A percentile compares a stretch with the other conserved stretches of the same genome.
Evolutionary conservation across 352 stramenopile genomes (phyloP).

Genomic region (Globisporangium paddicum): DNA sequence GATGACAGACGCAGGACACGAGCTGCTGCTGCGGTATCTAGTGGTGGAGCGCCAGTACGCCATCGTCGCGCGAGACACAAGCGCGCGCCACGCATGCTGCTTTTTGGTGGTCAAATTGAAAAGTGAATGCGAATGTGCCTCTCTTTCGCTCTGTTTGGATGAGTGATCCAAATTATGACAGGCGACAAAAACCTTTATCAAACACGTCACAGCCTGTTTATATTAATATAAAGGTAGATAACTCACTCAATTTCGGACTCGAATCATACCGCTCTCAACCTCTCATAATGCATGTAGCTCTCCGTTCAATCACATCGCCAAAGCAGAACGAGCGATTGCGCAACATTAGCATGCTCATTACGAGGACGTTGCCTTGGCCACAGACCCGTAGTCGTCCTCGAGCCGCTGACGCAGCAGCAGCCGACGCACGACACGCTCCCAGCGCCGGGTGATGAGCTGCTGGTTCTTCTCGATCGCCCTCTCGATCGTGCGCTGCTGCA

Average conservation of each 20-base stretch:
- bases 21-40: neutral
- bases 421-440: slow-evolving; percentile 59
- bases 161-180: neutral
- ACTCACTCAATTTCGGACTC: neutral
- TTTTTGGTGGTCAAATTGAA: neutral
- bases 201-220: neutral
- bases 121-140: neutral
- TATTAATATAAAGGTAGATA: neutral
- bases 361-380: slow-evolving; percentile 18
- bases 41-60: neutral
- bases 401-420: slow-evolving; percentile 68
- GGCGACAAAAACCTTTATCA: neutral
- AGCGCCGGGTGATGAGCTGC: slow-evolving; percentile 50
- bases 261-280: no score
- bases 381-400: slow-evolving; percentile 67
- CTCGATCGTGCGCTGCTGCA: slow-evolving; percentile 66
- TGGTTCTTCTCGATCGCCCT: slow-evolving; percentile 66
- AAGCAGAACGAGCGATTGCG: neutral
- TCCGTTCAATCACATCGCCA: no score
- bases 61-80: neutral
- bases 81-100: neutral
- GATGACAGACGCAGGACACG: neutral
- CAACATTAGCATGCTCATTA: neutral
- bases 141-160: slow-evolving; percentile 1
- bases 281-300: neutral